phyloP scores from a whole-genome alignment of 768 basidiomycete genomes.

The Trametes cingulata region DNA sequence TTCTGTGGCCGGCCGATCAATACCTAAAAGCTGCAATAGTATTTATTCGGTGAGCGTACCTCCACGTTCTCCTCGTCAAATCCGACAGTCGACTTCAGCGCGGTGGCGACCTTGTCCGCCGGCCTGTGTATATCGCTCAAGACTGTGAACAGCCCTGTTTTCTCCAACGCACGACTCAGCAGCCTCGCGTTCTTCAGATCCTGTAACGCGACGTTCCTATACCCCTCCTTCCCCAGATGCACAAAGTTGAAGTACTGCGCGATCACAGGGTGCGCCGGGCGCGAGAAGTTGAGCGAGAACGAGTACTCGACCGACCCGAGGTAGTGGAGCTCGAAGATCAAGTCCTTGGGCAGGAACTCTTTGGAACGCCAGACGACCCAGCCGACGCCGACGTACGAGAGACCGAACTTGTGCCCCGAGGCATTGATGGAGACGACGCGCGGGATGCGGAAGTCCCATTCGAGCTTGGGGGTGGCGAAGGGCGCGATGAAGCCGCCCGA shows the following conservation, averaged over 20 bases:
- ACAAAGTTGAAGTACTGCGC: slow-evolving; percentile 66
- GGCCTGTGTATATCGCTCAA: slow-evolving; percentile 57
- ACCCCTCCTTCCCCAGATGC: slow-evolving; percentile 59
- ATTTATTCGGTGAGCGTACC: slow-evolving; percentile 45
- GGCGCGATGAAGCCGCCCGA: slow-evolving; percentile 66
- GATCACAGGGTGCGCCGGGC: slow-evolving; percentile 60
- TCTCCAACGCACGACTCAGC: slow-evolving; percentile 64
- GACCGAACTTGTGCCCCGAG: slow-evolving; percentile 62
- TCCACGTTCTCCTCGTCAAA: slow-evolving; percentile 57
- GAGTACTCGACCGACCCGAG: slow-evolving; percentile 69
- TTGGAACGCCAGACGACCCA: slow-evolving; percentile 66
- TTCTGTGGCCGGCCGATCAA: slow-evolving; percentile 25
- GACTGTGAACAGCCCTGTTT: slow-evolving; percentile 51
- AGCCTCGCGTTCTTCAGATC: slow-evolving; percentile 64
- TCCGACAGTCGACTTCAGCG: slow-evolving; percentile 35
- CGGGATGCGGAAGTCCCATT: slow-evolving; percentile 62
- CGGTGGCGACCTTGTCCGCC: slow-evolving; percentile 27
- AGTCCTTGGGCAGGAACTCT: slow-evolving; percentile 61
- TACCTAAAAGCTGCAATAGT: no score
- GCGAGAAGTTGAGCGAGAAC: slow-evolving; percentile 64
- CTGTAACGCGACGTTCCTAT: slow-evolving; percentile 45
- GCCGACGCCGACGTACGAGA: slow-evolving; percentile 59
- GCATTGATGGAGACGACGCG: slow-evolving; percentile 62
- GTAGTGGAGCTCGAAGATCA: slow-evolving; percentile 64
- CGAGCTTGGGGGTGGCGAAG: slow-evolving; percentile 53